Evolutionary conservation across 2,329 filamentous ascomycete genomes (phyloP).

Genomic region (Xylaria polymorpha): DNA sequence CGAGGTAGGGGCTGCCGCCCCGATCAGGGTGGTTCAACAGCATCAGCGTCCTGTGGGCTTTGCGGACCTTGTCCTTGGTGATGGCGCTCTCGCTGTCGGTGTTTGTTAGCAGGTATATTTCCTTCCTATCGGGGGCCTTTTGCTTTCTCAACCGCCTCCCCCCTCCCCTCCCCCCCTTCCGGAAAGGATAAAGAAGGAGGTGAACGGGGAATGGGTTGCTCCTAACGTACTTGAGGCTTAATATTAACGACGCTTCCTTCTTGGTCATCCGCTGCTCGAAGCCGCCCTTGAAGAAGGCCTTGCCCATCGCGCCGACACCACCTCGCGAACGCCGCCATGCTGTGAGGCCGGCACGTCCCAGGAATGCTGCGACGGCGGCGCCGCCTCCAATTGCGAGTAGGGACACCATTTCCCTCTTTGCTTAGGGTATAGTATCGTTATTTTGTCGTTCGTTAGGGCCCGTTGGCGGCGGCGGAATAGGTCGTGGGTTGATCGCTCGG

Average conservation of each 20-base stretch:
- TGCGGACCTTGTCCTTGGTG: constrained; percentile 93
- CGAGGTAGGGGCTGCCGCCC: constrained; percentile 94
- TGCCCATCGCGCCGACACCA: constrained; percentile 82
- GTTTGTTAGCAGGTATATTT: constrained; percentile 19
- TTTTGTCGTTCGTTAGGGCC: not conserved
- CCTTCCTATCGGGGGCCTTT: not conserved
- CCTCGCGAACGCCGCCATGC: constrained; percentile 86
- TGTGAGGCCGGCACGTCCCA: constrained; percentile 91
- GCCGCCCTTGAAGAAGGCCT: constrained; percentile 97
- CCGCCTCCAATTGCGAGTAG: constrained; percentile 62
- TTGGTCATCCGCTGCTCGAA: constrained; percentile 96
- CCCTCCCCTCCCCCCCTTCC: too few relatives aligned
- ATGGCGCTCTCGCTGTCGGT: constrained; percentile 79
- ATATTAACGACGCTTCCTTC: constrained; percentile 88
- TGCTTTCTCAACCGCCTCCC: too few relatives aligned
- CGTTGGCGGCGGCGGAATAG: not conserved
- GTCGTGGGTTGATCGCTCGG: not conserved
- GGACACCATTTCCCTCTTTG: constrained; percentile 64
- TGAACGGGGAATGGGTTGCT: not conserved
- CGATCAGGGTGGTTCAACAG: constrained; percentile 97
- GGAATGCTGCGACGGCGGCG: constrained; percentile 63
- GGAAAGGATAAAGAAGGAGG: not conserved
- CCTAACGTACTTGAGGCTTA: constrained; percentile 80
- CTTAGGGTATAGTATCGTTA: too few relatives aligned
- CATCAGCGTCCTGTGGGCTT: constrained; percentile 96